A percentile compares a stretch with the other conserved stretches of the same genome.
phyloP scores from a whole-genome alignment of 805 yeast species.

The Dipodascopsis uninucleata region DNA sequence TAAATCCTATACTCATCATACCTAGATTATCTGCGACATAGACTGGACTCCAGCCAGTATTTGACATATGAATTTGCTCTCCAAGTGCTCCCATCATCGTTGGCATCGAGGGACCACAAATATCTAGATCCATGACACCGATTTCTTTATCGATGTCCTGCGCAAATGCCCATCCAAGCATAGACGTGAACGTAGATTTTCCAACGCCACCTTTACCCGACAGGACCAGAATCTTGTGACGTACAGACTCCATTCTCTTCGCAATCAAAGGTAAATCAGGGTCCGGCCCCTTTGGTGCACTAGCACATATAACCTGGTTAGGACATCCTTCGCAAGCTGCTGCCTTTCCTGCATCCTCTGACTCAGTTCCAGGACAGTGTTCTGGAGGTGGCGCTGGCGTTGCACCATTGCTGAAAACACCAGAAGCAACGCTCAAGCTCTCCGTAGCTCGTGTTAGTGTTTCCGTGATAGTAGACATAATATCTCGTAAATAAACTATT shows the following conservation, averaged over 20 bases:
- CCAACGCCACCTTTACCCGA: slow-evolving; percentile 89
- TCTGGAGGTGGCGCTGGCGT: slow-evolving; percentile 80
- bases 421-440: no score
- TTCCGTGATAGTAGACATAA: no score
- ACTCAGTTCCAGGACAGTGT: slow-evolving; percentile 98
- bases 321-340: slow-evolving; percentile 96
- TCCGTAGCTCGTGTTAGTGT: no score
- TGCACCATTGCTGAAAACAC: no score
- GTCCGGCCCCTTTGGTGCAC: slow-evolving; percentile 84
- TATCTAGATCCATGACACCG: slow-evolving; percentile 96
- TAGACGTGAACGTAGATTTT: slow-evolving; percentile 89
- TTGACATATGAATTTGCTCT: slow-evolving; percentile 82
- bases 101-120: slow-evolving; percentile 97
- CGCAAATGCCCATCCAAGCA: slow-evolving; percentile 96
- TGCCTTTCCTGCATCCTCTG: slow-evolving; percentile 87
- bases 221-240: slow-evolving; percentile 75
- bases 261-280: slow-evolving; percentile 81
- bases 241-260: slow-evolving; percentile 55
- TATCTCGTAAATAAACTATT: no score
- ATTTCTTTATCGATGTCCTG: slow-evolving; percentile 69
- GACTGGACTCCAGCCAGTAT: slow-evolving; percentile 94
- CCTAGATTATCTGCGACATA: slow-evolving; percentile 94
- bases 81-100: slow-evolving; percentile 88
- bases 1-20: slow-evolving; percentile 89
- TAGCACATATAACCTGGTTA: slow-evolving; percentile 82